phyloP scores from a whole-genome alignment of 1,284 basidiomycete species.

The Ceratobasidium sp. region DNA sequence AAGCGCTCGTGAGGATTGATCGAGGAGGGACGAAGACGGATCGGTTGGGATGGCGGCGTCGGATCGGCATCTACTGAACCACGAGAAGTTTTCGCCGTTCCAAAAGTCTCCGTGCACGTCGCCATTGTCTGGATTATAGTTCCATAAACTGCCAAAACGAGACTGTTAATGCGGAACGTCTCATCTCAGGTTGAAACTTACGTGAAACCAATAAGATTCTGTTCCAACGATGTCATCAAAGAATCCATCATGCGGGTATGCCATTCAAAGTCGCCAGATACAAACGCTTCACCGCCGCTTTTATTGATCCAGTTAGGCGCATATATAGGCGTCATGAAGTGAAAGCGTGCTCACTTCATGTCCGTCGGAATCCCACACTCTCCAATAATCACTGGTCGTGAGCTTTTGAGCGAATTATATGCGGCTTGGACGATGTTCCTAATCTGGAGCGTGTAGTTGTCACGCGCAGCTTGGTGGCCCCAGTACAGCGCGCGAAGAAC shows the following conservation, averaged over 20 bases:
- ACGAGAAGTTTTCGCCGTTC: constrained; percentile 97
- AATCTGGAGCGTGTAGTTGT: constrained; percentile 87
- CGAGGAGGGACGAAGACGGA: constrained; percentile 50
- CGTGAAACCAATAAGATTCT: constrained; percentile 82
- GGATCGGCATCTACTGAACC: constrained; percentile 80
- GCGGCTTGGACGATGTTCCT: constrained; percentile 79
- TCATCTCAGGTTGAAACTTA: constrained; percentile 61
- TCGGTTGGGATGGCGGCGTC: constrained; percentile 60
- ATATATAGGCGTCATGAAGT: background rate
- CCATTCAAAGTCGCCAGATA: constrained; percentile 81
- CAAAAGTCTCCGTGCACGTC: constrained; percentile 87
- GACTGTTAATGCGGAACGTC: too few relatives aligned
- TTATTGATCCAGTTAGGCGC: constrained; percentile 10
- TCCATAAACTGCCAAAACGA: constrained; percentile 97
- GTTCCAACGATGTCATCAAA: constrained; percentile 81
- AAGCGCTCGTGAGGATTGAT: constrained; percentile 71
- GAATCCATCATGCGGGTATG: constrained; percentile 91
- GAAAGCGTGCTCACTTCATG: constrained; percentile 77
- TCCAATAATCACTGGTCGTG: constrained; percentile 81
- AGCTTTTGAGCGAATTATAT: constrained; percentile 77
- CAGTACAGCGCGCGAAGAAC: constrained; percentile 84
- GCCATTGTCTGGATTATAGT: constrained; percentile 91
- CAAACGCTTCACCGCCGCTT: constrained; percentile 79
- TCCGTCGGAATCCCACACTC: constrained; percentile 96
- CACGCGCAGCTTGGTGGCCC: constrained; percentile 81